A percentile compares a stretch with the other conserved stretches of the same genome.
Conservation (phyloP, 179 eudicot species). For the Monotropa hypopitys region DNA sequence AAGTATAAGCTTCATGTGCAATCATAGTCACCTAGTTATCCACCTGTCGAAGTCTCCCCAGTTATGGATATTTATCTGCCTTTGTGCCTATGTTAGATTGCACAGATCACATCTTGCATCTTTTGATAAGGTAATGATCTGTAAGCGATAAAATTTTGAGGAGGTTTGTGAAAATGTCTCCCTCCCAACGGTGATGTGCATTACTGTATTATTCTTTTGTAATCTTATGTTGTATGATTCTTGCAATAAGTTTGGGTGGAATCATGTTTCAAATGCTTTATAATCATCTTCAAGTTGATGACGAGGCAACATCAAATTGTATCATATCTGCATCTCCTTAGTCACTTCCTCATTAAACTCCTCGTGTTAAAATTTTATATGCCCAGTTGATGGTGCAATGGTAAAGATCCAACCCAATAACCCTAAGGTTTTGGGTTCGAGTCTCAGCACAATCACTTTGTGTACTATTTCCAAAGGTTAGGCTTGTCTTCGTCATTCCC, state of each 20-base stretch:
- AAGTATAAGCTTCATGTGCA: not conserved
- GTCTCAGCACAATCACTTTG: too few species aligned
- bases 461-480: too few species aligned
- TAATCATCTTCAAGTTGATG: not conserved
- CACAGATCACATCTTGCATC: not conserved
- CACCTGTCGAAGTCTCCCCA: not conserved
- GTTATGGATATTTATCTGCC: not conserved
- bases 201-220: not conserved
- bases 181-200: not conserved
- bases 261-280: not conserved
- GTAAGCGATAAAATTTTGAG: not conserved
- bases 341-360: not conserved
- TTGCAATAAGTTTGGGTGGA: not conserved
- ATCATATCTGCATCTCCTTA: not conserved
- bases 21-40: not conserved
- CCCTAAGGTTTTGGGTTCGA: too few species aligned
- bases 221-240: not conserved
- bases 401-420: too few species aligned
- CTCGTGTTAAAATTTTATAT: not conserved
- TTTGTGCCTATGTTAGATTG: not conserved
- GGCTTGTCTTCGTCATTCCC: too few species aligned
- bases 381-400: too few species aligned
- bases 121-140: not conserved
- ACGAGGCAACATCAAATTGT: not conserved
- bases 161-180: not conserved